Base-by-base conservation (phyloP, 1,284 basidiomycete species). In the Fomitiporia mediterranea region DNA sequence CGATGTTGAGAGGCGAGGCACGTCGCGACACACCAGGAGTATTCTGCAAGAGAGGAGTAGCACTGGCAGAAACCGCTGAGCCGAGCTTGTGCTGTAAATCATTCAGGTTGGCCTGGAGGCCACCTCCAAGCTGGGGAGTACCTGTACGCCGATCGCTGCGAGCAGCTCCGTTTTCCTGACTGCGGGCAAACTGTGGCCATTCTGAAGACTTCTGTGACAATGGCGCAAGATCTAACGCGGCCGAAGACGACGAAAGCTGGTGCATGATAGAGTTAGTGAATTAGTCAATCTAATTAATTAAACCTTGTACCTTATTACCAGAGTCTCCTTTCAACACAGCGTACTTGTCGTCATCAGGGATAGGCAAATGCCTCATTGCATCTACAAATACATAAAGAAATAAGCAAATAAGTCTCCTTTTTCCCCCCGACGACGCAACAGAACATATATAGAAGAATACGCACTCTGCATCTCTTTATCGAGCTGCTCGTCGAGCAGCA, bases 331-430 rank as follows among this genome's bases (percentile, higher is more conserved):
- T 59, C 37, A 49, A 28, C 17, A 38, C 69, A 25, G 76, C 75
- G 70, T 79, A 96, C 72, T 93, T 94, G 74, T 94, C 92, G 66
- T 96, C 91, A 66, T 95, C 94, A 47, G 91, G 92, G 40, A 91
- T 92, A 27, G 91, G 91, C 50, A 97, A 77, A 70, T 95, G 88
- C 70, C 86, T 84, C 81, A 95, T 94, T 2, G 93, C 91, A 72
- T 93, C 91, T 92, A 68, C 6, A 53, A 28, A 48, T 23, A 60
- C 51, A 61, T 56, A 23, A 37, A n/a, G 15, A 23, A 46, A 23
- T 15, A 46, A 46, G 6, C 40, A 44, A 55, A 46, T 42, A 58
- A 47, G 42, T 37, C 27, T 46, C 21, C 40, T n/a, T 40, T 39
- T 65, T n/a, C n/a, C n/a, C n/a, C n/a, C n/a, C 64, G 60, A 63